Evolutionary conservation across 148 eudicot species (phyloP).

Genomic region (Camellia granthamiana): DNA sequence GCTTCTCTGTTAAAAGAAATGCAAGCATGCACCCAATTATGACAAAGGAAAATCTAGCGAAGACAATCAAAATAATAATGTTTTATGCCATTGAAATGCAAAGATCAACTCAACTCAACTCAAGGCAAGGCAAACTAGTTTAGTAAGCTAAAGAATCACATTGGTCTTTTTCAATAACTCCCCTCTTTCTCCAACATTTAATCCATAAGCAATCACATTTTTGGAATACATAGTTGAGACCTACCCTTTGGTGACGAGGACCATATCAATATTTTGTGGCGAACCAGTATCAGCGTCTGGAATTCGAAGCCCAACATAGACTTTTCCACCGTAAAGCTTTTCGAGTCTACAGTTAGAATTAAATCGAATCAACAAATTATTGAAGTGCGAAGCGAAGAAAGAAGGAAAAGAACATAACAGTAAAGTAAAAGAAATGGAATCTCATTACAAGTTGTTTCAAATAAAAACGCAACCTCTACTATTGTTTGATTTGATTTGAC

Average conservation of each 20-base stretch:
- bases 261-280: slow-evolving; percentile 62
- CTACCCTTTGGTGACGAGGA: slow-evolving; percentile 64
- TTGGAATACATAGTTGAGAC: not conserved
- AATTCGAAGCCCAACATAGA: slow-evolving; percentile 70
- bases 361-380: too few relatives aligned
- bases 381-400: not conserved
- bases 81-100: too few relatives aligned
- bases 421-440: not conserved
- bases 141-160: too few relatives aligned
- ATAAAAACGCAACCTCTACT: too few relatives aligned
- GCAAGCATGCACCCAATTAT: not conserved
- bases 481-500: too few relatives aligned
- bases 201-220: too few relatives aligned
- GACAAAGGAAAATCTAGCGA: slow-evolving; percentile 1
- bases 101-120: too few relatives aligned
- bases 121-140: too few relatives aligned
- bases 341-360: slow-evolving; percentile 40
- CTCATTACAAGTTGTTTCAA: too few relatives aligned
- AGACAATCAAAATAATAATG: too few relatives aligned
- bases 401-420: not conserved
- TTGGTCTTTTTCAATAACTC: too few relatives aligned
- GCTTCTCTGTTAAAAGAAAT: slow-evolving; percentile 47
- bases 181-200: too few relatives aligned
- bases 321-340: slow-evolving; percentile 71
- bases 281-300: slow-evolving; percentile 80